These are phyloP conservation scores for Lonicera japonica DNA, from an alignment of 129 eudicot genomes.

Conservation along the genomic window DNA sequence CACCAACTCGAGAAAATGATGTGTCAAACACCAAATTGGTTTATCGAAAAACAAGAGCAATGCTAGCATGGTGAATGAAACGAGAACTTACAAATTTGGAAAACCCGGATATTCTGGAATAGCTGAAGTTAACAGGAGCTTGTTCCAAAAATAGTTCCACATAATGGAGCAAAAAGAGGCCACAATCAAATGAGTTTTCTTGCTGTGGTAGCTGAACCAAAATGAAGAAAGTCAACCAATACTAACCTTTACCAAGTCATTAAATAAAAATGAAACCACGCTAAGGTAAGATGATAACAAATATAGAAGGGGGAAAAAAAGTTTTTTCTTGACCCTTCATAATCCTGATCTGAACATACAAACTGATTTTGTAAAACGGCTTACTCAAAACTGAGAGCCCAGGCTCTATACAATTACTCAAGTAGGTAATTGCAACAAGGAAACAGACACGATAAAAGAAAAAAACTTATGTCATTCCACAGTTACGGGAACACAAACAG, in stretches of 20 bases:
- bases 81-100: constrained; percentile 44
- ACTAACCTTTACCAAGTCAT: no score
- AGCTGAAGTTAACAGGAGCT: constrained; percentile 35
- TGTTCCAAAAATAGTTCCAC: constrained; percentile 57
- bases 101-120: constrained; percentile 5
- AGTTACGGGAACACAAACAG: no score
- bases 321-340: neutral
- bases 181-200: constrained; percentile 70
- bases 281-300: neutral
- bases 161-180: constrained; percentile 69
- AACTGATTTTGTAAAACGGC: no score
- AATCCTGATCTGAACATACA: no score
- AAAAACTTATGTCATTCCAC: no score
- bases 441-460: no score
- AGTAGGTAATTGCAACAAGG: no score
- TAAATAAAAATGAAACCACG: neutral
- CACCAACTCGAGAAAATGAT: no score
- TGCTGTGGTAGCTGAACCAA: constrained; percentile 68
- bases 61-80: neutral
- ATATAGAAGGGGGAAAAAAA: neutral
- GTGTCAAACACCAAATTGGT: no score
- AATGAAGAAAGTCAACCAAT: neutral
- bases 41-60: neutral
- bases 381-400: no score
- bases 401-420: no score